Evolutionary conservation across 371 early-diverging fungal genomes (phyloP).

Genomic region (Rhizopus sp.): DNA sequence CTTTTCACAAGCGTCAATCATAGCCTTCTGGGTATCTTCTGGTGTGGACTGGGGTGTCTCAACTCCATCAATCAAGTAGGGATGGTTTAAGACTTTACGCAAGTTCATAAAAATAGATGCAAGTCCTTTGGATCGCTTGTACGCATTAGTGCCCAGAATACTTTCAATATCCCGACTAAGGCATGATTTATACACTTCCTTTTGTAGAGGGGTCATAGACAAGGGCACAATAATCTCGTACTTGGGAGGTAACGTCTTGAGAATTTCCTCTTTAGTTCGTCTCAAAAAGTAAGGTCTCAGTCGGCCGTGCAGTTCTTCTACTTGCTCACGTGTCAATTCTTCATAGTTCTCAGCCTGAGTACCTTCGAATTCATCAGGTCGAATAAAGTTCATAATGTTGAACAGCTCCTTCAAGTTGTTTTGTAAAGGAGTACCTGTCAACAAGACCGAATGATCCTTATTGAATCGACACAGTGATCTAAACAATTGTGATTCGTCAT

Average conservation of each 20-base stretch:
- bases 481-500: slow-evolving; percentile 71
- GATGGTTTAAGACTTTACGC: slow-evolving; percentile 77
- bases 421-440: slow-evolving; percentile 84
- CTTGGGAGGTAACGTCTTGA: slow-evolving; percentile 88
- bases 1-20: slow-evolving; percentile 74
- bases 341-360: slow-evolving; percentile 58
- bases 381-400: slow-evolving; percentile 79
- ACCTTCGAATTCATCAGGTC: slow-evolving; percentile 50
- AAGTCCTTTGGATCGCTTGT: slow-evolving; percentile 34
- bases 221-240: slow-evolving; percentile 85
- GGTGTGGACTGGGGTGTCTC: slow-evolving; percentile 35
- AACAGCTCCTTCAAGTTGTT: slow-evolving; percentile 77
- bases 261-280: slow-evolving; percentile 86
- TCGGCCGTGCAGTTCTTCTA: slow-evolving; percentile 39
- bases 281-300: slow-evolving; percentile 90
- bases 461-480: slow-evolving; percentile 53
- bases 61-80: slow-evolving; percentile 65
- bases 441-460: slow-evolving; percentile 62
- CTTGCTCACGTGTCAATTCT: slow-evolving; percentile 43
- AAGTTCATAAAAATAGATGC: slow-evolving; percentile 66
- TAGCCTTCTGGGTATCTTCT: slow-evolving; percentile 45
- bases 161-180: slow-evolving; percentile 49
- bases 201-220: slow-evolving; percentile 76
- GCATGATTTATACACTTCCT: slow-evolving; percentile 79
- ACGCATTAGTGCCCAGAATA: slow-evolving; percentile 26